Evolutionary conservation across 1,284 basidiomycete genomes (phyloP).

Genomic region (Heterobasidion annosum): DNA sequence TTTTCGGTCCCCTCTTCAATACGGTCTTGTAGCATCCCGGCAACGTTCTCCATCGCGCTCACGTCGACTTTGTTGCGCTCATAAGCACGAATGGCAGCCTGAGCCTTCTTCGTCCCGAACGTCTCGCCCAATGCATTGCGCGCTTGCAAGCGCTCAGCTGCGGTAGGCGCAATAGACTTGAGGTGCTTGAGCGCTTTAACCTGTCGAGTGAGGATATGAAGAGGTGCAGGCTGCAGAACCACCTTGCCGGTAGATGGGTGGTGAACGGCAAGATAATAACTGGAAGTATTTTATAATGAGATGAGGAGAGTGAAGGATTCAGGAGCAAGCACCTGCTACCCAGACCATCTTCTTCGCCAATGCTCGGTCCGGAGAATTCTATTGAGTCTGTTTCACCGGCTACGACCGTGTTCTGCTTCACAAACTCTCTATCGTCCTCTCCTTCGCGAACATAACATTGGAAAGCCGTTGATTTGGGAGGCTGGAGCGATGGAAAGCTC

Average conservation of each 20-base stretch:
- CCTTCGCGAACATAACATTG: constrained; percentile 41
- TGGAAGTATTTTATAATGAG: constrained; percentile 14
- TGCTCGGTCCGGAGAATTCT: constrained; percentile 45
- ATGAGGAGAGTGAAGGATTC: constrained; percentile 6
- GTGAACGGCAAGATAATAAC: constrained; percentile 61
- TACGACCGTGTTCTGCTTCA: constrained; percentile 42
- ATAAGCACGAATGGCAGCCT: constrained; percentile 72
- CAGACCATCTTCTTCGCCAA: constrained; percentile 33
- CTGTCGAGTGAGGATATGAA: constrained; percentile 69
- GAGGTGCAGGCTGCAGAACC: constrained; percentile 58
- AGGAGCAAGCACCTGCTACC: constrained; percentile 50
- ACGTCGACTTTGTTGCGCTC: constrained; percentile 87
- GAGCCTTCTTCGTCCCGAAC: constrained; percentile 91
- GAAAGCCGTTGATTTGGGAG: constrained; percentile 56
- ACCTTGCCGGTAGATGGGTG: constrained; percentile 67
- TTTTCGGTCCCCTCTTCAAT: constrained; percentile 66
- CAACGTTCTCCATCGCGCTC: constrained; percentile 74
- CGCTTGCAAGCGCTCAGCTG: constrained; percentile 49
- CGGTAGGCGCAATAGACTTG: constrained; percentile 38
- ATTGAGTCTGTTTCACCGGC: constrained; percentile 67
- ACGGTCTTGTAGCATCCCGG: constrained; percentile 69
- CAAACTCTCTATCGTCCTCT: constrained; percentile 31
- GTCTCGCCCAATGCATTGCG: constrained; percentile 79
- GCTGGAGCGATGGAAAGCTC: constrained; percentile 65
- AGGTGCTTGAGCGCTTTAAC: constrained; percentile 79